These are phyloP conservation scores for Lipomyces mesembrius DNA, from an alignment of 805 yeast species.

Conservation along the genomic window DNA sequence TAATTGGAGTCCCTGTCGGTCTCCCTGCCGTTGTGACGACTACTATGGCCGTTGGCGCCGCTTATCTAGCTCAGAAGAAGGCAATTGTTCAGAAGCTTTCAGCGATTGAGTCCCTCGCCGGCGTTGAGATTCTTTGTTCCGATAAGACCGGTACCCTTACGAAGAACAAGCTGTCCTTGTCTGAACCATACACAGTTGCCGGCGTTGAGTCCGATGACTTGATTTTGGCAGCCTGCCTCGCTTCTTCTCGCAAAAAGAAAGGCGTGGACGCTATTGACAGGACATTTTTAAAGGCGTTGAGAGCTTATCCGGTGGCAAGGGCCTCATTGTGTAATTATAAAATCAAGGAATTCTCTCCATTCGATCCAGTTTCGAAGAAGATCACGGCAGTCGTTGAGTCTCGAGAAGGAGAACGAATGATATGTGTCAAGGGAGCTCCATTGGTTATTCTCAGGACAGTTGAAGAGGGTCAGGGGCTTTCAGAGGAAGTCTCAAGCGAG, in stretches of 20 bases:
- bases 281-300: constrained; percentile 92
- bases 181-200: constrained; percentile 96
- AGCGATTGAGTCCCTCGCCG: constrained; percentile 95
- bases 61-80: constrained; percentile 93
- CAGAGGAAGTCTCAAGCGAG: constrained; percentile 90
- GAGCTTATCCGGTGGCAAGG: constrained; percentile 88
- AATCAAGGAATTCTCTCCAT: constrained; percentile 93
- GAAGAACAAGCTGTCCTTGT: constrained; percentile 90
- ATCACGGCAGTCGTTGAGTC: constrained; percentile 94
- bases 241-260: constrained; percentile 97
- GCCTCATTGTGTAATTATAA: constrained; percentile 90
- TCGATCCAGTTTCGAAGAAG: constrained; percentile 97
- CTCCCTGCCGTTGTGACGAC: constrained; percentile 98
- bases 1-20: constrained; percentile 98
- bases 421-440: constrained; percentile 98
- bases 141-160: constrained; percentile 98
- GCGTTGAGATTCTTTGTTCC: constrained; percentile 95
- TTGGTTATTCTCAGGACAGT: constrained; percentile 94
- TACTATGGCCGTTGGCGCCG: constrained; percentile 99
- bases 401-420: constrained; percentile 91
- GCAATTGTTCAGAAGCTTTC: constrained; percentile 95
- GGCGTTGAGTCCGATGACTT: constrained; percentile 95
- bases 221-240: constrained; percentile 96
- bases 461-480: constrained; percentile 95
- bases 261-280: constrained; percentile 97